Conservation (phyloP, 2,329 filamentous ascomycete genomes). For the Aspergillus hortae region DNA sequence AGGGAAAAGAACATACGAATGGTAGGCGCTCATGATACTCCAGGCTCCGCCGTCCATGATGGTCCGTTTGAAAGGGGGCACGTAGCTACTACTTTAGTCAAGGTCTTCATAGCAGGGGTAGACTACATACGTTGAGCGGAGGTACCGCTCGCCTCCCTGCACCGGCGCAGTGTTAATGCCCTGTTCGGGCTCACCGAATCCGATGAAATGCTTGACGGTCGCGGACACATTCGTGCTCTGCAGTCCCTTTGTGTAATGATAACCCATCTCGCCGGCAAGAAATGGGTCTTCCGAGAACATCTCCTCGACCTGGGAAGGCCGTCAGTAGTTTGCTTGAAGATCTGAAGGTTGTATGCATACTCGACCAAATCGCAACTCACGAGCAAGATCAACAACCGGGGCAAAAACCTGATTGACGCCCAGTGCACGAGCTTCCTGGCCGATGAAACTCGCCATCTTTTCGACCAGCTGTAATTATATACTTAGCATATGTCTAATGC, state of each 20-base stretch:
- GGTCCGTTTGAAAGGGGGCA: conserved; percentile 63
- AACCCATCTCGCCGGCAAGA: conserved; percentile 65
- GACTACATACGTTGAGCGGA: conserved; percentile 50
- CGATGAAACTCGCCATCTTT: conserved; percentile 65
- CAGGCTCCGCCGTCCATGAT: conserved; percentile 68
- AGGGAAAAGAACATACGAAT: conserved; percentile 42
- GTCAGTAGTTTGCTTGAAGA: too few species aligned
- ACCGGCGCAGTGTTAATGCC: conserved; percentile 65
- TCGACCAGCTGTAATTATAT: conserved; percentile 46
- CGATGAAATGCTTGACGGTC: conserved; percentile 73
- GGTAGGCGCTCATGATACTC: conserved; percentile 71
- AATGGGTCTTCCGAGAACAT: conserved; percentile 68
- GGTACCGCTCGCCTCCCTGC: conserved; percentile 54
- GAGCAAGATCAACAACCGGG: conserved; percentile 66
- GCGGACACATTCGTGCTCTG: conserved; percentile 64
- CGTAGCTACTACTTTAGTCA: conserved; percentile 23
- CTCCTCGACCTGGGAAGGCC: conserved; percentile 55
- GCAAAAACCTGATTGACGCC: conserved; percentile 72
- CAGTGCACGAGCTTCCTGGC: conserved; percentile 61
- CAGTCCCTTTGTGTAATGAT: conserved; percentile 58
- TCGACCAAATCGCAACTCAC: conserved; percentile 67
- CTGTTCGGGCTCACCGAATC: conserved; percentile 66
- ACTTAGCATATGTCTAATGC: neutral
- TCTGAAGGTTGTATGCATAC: conserved; percentile 27
- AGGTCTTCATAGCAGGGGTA: neutral